These are phyloP conservation scores for Plenodomus lindquistii DNA, from an alignment of 2,329 filamentous ascomycete species.

Conservation along the genomic window DNA sequence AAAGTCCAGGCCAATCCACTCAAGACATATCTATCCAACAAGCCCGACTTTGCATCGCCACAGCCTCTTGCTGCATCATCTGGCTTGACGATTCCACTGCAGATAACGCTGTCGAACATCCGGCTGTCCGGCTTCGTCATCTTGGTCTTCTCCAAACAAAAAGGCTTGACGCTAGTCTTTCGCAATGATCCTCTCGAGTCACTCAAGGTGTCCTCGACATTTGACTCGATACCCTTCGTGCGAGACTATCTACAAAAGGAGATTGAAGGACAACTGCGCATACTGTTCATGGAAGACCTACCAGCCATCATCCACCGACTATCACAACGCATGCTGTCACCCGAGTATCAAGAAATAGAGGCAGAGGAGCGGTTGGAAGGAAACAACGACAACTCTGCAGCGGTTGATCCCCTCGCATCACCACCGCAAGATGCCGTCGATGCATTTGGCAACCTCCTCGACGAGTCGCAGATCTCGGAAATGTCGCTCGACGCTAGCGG, in stretches of 20 bases:
- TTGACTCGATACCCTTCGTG: constrained; percentile 98
- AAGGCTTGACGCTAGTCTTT: constrained; percentile 94
- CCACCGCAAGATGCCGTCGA: constrained; percentile 83
- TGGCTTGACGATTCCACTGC: constrained; percentile 93
- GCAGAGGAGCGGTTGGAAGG: constrained; percentile 56
- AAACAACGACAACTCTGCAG: constrained; percentile 58
- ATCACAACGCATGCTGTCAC: constrained; percentile 85
- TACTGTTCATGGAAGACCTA: constrained; percentile 96
- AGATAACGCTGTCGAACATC: constrained; percentile 94
- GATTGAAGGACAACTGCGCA: constrained; percentile 89
- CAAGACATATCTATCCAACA: constrained; percentile 91
- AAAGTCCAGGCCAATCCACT: constrained; percentile 96
- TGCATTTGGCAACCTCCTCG: constrained; percentile 74
- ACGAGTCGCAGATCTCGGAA: constrained; percentile 73
- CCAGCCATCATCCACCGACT: constrained; percentile 94
- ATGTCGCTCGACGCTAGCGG: constrained; percentile 73
- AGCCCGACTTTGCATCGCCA: constrained; percentile 89
- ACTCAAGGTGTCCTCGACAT: constrained; percentile 96
- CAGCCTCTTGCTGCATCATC: constrained; percentile 88
- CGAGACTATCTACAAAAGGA: constrained; percentile 95
- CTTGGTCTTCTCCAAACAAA: constrained; percentile 94
- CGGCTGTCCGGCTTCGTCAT: constrained; percentile 97
- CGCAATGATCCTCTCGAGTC: constrained; percentile 97
- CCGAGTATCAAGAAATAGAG: constrained; percentile 76
- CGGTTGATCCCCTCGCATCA: constrained; percentile 79